Conservation (phyloP, 2,329 filamentous ascomycete genomes). For the Phaeosphaeria sp. region DNA sequence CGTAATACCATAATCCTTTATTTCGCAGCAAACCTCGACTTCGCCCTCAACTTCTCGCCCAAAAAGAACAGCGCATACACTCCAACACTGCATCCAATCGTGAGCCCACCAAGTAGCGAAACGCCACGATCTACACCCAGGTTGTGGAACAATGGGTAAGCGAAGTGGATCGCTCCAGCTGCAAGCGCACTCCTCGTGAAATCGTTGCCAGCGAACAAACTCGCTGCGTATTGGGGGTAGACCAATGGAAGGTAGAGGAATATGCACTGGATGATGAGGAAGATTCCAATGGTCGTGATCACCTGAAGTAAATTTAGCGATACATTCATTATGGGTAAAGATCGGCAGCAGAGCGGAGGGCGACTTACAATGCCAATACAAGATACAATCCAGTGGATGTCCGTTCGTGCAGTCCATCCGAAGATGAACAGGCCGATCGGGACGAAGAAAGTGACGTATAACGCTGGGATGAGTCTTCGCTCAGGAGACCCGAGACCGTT, state of each 20-base stretch:
- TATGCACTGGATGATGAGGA: constrained; percentile 56
- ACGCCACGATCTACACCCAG: constrained; percentile 66
- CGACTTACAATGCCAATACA: constrained; percentile 60
- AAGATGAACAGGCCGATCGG: constrained; percentile 71
- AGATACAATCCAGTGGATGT: constrained; percentile 65
- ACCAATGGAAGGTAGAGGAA: constrained; percentile 70
- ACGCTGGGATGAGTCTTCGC: constrained; percentile 77
- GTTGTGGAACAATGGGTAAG: constrained; percentile 65
- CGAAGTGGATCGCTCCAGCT: constrained; percentile 66
- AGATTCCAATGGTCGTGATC: constrained; percentile 58
- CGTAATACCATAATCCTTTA: constrained; percentile 7
- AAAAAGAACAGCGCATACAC: constrained; percentile 66
- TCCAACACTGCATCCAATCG: constrained; percentile 55
- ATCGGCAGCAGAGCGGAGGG: too few relatives aligned
- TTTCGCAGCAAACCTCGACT: constrained; percentile 41
- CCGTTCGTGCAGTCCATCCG: constrained; percentile 70
- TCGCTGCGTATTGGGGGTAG: constrained; percentile 58
- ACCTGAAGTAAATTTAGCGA: too few relatives aligned
- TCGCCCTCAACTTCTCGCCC: constrained; percentile 38
- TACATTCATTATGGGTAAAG: too few relatives aligned
- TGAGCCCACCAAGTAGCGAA: constrained; percentile 58
- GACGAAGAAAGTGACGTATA: constrained; percentile 61
- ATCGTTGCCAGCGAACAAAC: constrained; percentile 69
- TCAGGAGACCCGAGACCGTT: constrained; percentile 74
- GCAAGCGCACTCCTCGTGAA: constrained; percentile 64